These are phyloP conservation scores for Botrytis sinoallii DNA, from an alignment of 2,329 filamentous ascomycete species.

Conservation along the genomic window DNA sequence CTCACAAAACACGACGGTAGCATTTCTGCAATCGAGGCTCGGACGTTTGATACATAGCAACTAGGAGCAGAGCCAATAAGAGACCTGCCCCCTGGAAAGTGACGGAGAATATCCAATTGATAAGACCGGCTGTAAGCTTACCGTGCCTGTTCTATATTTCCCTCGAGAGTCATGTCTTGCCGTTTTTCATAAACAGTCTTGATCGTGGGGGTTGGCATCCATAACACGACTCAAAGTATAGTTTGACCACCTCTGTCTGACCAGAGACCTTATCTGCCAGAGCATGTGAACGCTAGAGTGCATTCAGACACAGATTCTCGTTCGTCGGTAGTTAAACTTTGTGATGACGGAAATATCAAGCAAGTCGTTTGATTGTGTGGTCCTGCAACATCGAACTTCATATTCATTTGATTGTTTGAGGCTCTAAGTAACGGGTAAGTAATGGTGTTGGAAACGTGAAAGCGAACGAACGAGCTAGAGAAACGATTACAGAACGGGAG, in stretches of 20 bases:
- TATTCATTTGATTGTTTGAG: background rate
- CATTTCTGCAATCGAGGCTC: background rate
- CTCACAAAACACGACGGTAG: background rate
- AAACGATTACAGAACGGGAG: background rate
- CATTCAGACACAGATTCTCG: background rate
- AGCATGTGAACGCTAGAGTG: background rate
- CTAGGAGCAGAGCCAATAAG: background rate
- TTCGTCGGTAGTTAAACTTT: background rate
- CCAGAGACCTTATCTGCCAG: background rate
- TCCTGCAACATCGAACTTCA: background rate
- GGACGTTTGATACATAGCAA: background rate
- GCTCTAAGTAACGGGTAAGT: background rate
- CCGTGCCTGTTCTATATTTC: background rate
- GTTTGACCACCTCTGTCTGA: background rate
- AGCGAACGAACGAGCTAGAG: background rate
- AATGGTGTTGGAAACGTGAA: background rate
- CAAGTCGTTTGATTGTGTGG: background rate
- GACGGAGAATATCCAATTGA: constrained; percentile 3
- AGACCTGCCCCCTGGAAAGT: background rate
- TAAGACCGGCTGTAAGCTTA: background rate
- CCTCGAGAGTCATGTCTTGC: background rate
- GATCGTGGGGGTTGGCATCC: background rate
- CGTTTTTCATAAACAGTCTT: background rate
- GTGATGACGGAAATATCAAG: background rate
- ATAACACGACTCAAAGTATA: background rate